A percentile compares a stretch with the other conserved stretches of the same genome.
Conservation (phyloP, 1,139 yeast species). For the Taphrina communis region DNA sequence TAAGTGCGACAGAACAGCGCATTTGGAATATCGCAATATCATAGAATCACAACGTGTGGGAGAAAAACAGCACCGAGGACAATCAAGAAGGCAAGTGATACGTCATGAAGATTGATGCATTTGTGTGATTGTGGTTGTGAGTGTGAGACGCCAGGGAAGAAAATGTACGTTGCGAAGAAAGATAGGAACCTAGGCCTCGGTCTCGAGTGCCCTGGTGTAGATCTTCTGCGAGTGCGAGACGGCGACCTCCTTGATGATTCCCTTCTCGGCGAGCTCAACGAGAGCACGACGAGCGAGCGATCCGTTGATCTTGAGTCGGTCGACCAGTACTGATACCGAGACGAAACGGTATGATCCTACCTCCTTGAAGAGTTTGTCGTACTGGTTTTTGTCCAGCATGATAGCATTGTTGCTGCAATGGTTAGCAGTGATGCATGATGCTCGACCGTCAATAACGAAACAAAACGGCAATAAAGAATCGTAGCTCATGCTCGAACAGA, state of each 20-base stretch:
- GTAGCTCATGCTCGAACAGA: background rate
- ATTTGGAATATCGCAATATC: background rate
- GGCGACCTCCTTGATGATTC: constrained; percentile 92
- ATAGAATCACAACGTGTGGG: background rate
- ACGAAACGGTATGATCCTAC: constrained; percentile 99
- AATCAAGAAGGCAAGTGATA: background rate
- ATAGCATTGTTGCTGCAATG: constrained; percentile 67
- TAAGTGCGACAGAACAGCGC: too few species aligned
- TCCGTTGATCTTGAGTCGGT: constrained; percentile 99
- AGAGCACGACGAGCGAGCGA: constrained; percentile 98
- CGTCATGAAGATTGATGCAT: constrained; percentile 18
- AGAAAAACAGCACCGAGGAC: background rate
- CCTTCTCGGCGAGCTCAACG: constrained; percentile 92
- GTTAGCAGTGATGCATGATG: background rate
- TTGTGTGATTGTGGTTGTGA: constrained; percentile 9
- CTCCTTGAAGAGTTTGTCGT: constrained; percentile 99
- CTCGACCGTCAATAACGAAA: background rate
- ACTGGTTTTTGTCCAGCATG: constrained; percentile 95
- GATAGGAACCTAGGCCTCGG: constrained; percentile 16
- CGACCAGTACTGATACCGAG: constrained; percentile 97
- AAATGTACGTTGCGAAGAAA: constrained; percentile 16
- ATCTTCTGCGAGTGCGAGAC: constrained; percentile 97
- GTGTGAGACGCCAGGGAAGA: constrained; percentile 13
- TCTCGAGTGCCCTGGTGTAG: constrained; percentile 57
- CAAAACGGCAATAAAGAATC: background rate